A percentile compares a stretch with the other conserved stretches of the same genome.
These are phyloP conservation scores for Erodium texanum DNA, from an alignment of 441 rosid species.

Conservation along the genomic window DNA sequence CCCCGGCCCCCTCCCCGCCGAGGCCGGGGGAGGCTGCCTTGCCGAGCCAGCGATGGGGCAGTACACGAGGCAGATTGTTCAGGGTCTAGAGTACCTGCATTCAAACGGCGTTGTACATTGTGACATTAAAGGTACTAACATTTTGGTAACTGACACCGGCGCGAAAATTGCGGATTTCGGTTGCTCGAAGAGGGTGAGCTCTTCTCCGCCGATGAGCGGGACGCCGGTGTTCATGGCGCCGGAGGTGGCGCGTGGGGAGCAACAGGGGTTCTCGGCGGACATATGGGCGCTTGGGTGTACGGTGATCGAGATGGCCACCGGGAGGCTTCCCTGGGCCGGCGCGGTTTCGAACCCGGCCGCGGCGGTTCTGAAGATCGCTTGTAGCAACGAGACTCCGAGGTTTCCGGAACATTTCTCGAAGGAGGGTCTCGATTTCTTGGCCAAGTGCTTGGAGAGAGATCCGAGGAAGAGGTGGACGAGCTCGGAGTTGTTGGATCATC, in stretches of 20 bases:
- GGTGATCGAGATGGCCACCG: constrained; percentile 34
- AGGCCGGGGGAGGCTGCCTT: constrained; percentile 30
- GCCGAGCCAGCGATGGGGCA: constrained; percentile 28
- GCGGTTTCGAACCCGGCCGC: constrained; percentile 24
- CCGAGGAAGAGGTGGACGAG: constrained; percentile 25
- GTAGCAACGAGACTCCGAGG: constrained; percentile 19
- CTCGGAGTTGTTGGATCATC: constrained; percentile 26
- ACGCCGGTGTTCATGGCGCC: too few species aligned
- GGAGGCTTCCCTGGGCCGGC: constrained; percentile 25
- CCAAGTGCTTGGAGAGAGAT: constrained; percentile 26
- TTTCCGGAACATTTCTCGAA: constrained; percentile 23
- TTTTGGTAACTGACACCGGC: constrained; percentile 38
- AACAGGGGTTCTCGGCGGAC: too few species aligned
- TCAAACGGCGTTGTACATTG: constrained; percentile 56
- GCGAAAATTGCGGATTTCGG: constrained; percentile 70
- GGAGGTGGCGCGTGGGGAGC: too few species aligned
- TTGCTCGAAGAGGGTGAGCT: constrained; percentile 41
- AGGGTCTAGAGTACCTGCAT: constrained; percentile 56
- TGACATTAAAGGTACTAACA: constrained; percentile 57
- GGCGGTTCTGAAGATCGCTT: constrained; percentile 25
- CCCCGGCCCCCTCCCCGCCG: constrained; percentile 36
- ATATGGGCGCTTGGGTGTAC: constrained; percentile 38
- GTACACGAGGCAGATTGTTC: constrained; percentile 45
- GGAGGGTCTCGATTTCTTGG: constrained; percentile 25
- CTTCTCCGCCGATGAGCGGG: too few species aligned